These are phyloP conservation scores for Striga hermonthica DNA, from an alignment of 305 asterid species.

Conservation along the genomic window DNA sequence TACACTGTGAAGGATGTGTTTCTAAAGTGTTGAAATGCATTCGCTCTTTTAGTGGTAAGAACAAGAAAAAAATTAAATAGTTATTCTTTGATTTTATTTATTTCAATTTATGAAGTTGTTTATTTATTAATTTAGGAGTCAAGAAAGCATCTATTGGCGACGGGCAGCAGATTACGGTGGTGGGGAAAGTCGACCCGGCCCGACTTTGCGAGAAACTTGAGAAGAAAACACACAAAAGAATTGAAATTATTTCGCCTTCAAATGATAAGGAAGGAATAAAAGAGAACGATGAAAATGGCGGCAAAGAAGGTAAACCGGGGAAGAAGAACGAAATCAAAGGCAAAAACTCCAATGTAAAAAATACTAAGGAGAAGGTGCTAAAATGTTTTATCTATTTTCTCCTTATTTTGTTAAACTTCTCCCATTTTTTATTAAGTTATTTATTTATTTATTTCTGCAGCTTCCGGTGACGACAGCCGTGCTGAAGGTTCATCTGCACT, in stretches of 20 bases:
- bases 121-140: conserved; percentile 43
- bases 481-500: conserved; percentile 60
- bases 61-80: not conserved
- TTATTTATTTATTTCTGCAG: conserved; percentile 35
- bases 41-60: conserved; percentile 52
- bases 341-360: conserved; percentile 32
- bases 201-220: conserved; percentile 62
- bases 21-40: conserved; percentile 51
- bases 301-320: conserved; percentile 35
- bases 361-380: conserved; percentile 44
- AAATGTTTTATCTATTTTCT: too few species aligned
- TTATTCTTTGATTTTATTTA: not conserved
- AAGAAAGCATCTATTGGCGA: conserved; percentile 48
- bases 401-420: not conserved
- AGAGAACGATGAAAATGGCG: conserved; percentile 30
- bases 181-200: conserved; percentile 70
- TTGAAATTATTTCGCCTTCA: conserved; percentile 60
- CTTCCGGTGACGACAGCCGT: conserved; percentile 57
- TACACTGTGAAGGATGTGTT: conserved; percentile 84
- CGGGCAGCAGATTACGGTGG: conserved; percentile 55
- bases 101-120: not conserved
- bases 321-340: conserved; percentile 37
- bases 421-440: not conserved
- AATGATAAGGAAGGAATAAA: conserved; percentile 36
- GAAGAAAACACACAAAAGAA: conserved; percentile 56